Conservation (phyloP, 345 rosid species). For the Tarenaya hassleriana region DNA sequence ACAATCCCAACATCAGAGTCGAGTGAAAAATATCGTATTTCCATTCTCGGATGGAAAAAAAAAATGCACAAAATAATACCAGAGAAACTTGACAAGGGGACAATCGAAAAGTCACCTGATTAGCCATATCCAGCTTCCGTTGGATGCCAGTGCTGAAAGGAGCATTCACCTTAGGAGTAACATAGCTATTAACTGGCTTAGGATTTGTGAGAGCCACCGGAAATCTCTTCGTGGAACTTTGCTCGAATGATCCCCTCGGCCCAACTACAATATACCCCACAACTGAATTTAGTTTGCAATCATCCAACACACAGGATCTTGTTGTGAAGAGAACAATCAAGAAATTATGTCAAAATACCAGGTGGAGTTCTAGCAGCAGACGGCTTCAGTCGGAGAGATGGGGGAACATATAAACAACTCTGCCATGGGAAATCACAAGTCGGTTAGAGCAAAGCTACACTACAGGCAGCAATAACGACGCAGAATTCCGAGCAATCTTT, state of each 20-base stretch:
- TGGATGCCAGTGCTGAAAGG: conserved; percentile 59
- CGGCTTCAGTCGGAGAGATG: conserved; percentile 67
- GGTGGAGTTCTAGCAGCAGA: conserved; percentile 55
- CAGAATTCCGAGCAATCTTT: background rate
- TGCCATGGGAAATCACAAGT: conserved; percentile 33
- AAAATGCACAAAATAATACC: no score
- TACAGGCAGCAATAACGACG: background rate
- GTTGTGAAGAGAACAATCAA: conserved; percentile 1
- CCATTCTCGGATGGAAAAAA: no score
- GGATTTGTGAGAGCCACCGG: conserved; percentile 42
- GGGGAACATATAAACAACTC: conserved; percentile 91
- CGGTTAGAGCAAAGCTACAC: background rate
- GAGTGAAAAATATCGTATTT: no score
- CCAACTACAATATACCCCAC: conserved; percentile 34
- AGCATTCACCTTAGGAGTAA: conserved; percentile 45
- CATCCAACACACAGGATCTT: background rate
- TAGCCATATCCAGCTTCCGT: conserved; percentile 59
- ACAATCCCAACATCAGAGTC: background rate
- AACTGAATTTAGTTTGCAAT: background rate
- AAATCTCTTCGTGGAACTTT: conserved; percentile 45
- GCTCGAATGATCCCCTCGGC: conserved; percentile 49
- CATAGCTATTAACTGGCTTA: conserved; percentile 38
- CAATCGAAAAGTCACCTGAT: conserved; percentile 37
- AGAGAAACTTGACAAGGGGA: background rate
- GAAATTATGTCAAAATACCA: conserved; percentile 29